Evolutionary conservation across 1,284 basidiomycete species (phyloP), one percentile per base, ranked within the genome.

Genomic region (Rhizoctonia solani): DNA sequence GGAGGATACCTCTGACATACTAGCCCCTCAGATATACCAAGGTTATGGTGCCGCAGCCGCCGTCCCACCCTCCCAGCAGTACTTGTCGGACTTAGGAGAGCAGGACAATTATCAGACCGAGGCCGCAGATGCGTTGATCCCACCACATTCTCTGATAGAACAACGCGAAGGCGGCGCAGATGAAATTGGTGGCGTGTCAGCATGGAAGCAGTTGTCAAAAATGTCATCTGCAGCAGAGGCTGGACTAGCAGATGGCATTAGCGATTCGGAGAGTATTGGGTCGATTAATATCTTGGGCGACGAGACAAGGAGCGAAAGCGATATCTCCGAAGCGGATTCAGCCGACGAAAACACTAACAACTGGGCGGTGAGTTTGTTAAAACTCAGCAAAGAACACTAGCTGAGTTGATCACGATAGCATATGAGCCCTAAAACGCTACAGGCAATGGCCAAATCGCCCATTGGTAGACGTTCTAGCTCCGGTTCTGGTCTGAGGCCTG

Each of bases 381-480:
- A 39, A 39, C 49, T 2, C 13, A 13, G 54, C 68, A 56, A 55
- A 21, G 54, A 11, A 5, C 19, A 27, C 42, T 61, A 13, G 39
- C n/a, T 16, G 4, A 46, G 37, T 29, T 19, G 5, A n/a, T 4
- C 32, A 53, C 37, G n/a, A 4, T 72, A 95, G 93, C 93, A 95
- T 74, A 92, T 96, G 89, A 95, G 93, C 70, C 92, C 93, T 1
- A 91, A 92, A 76, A 95, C 93, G 1, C 89, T 96, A 85, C 90
- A 91, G 25, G 89, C 92, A 19, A 81, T 96, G 52, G 90, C 93
- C 0, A 92, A 93, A 74, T 93, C 92, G 0, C 93, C 93, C 14
- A 81, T 82, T 29, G 85, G 80, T 6, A 76, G 93, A 37, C 85
- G 92, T 47, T 87, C 88, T 50, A 92, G 89, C 71, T 88, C 89